A percentile compares a stretch with the other conserved stretches of the same genome.
Evolutionary conservation across 148 eudicot species (phyloP).

Genomic region (Cornus suecica): DNA sequence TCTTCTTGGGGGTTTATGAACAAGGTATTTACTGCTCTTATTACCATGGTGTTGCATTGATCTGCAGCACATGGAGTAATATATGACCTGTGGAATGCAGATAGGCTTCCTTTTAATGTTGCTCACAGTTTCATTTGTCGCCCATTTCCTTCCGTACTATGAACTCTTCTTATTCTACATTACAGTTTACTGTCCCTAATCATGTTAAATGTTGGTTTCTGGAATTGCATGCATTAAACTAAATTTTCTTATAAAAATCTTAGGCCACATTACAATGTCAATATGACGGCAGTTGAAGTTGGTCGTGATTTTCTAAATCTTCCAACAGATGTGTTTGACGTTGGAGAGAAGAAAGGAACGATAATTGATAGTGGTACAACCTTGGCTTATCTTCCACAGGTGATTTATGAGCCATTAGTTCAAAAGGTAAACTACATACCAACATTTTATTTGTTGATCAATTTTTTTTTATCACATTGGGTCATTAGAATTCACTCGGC

Average conservation of each 20-base stretch:
- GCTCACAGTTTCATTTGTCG: neutral
- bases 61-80: neutral
- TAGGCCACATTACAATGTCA: slow-evolving; percentile 91
- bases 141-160: slow-evolving; percentile 5
- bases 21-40: neutral
- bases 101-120: neutral
- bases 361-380: slow-evolving; percentile 93
- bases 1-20: no score
- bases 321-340: slow-evolving; percentile 44
- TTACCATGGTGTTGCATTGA: neutral
- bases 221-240: slow-evolving; percentile 9
- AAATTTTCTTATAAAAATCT: slow-evolving; percentile 14
- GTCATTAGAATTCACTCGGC: slow-evolving; percentile 14
- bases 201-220: neutral
- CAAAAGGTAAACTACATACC: slow-evolving; percentile 42
- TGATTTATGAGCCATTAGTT: slow-evolving; percentile 66
- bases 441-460: slow-evolving; percentile 4
- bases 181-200: neutral
- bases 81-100: neutral
- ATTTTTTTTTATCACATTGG: neutral
- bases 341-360: slow-evolving; percentile 67
- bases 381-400: slow-evolving; percentile 80
- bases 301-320: slow-evolving; percentile 55
- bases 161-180: neutral
- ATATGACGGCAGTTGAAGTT: slow-evolving; percentile 88